phyloP scores from a whole-genome alignment of 2,329 filamentous ascomycete species.

The Ophiosphaerella korrae region DNA sequence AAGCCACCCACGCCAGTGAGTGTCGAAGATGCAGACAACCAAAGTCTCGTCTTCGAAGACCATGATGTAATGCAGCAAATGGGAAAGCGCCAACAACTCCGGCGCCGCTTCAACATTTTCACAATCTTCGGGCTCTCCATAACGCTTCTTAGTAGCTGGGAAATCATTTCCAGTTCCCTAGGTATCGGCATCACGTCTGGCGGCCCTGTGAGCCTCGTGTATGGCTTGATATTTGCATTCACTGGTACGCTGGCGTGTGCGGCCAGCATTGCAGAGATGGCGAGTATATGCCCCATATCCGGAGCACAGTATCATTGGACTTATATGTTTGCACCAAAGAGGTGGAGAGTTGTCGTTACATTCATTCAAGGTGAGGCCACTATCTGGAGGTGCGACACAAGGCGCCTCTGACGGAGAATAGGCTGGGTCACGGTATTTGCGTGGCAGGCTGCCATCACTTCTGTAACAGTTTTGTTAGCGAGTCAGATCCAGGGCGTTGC shows the following conservation, averaged over 20 bases:
- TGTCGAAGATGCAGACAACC: neutral
- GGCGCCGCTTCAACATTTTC: neutral
- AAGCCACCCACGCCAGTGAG: neutral
- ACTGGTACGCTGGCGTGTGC: neutral
- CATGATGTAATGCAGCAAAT: neutral
- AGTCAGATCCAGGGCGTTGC: constrained; percentile 12
- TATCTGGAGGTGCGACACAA: neutral
- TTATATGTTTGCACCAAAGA: neutral
- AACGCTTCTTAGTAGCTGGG: neutral
- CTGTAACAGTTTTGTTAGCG: neutral
- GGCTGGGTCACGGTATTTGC: constrained; percentile 1
- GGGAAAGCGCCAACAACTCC: constrained; percentile 1
- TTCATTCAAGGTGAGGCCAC: neutral
- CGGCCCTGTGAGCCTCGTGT: neutral
- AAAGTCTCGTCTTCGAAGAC: neutral
- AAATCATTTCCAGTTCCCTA: neutral
- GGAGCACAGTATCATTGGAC: neutral
- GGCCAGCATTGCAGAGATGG: neutral
- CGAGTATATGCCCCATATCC: neutral
- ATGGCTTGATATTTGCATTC: neutral
- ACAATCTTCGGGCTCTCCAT: neutral
- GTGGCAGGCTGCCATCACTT: neutral
- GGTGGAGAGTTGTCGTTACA: neutral
- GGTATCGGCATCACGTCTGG: neutral
- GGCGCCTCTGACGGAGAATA: neutral